phyloP scores from a whole-genome alignment of 2,329 filamentous ascomycete genomes.

The Cladosporium colombiae region DNA sequence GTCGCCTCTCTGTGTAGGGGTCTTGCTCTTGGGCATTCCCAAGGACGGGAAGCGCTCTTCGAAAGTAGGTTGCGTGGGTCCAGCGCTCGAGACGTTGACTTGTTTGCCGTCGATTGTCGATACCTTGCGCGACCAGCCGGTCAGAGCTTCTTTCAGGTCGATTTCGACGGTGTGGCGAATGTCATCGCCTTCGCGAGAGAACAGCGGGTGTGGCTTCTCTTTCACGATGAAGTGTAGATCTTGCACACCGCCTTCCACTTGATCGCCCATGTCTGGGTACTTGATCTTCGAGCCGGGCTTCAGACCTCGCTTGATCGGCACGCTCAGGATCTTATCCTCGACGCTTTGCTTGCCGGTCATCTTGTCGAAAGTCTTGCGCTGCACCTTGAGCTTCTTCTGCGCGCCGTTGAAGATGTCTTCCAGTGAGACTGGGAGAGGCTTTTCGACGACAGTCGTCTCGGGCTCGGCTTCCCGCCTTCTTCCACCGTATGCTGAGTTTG shows the following conservation, averaged over 20 bases:
- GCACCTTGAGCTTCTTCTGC: constrained; percentile 98
- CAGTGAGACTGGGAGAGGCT: constrained; percentile 74
- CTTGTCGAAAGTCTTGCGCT: constrained; percentile 87
- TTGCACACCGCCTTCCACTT: constrained; percentile 93
- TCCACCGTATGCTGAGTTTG: constrained; percentile 27
- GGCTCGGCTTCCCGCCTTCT: constrained; percentile 60
- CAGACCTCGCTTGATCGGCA: constrained; percentile 91
- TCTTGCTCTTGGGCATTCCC: constrained; percentile 96
- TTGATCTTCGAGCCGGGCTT: constrained; percentile 99
- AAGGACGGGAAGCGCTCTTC: constrained; percentile 77
- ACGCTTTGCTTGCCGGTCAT: constrained; percentile 77
- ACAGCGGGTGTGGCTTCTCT: constrained; percentile 88
- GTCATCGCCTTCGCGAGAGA: constrained; percentile 85
- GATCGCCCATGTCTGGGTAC: constrained; percentile 95
- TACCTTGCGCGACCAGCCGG: constrained; percentile 90
- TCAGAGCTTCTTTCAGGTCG: constrained; percentile 88
- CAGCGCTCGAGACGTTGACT: constrained; percentile 73
- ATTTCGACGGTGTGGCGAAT: constrained; percentile 77
- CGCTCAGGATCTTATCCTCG: constrained; percentile 87
- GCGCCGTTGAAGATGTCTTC: constrained; percentile 87
- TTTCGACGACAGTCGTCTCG: constrained; percentile 89
- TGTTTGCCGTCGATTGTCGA: constrained; percentile 91
- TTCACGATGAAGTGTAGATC: constrained; percentile 93
- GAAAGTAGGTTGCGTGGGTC: constrained; percentile 82
- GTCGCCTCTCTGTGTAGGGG: constrained; percentile 78